Evolutionary conservation across 129 eudicot genomes (phyloP), one percentile per base, ranked within the genome.

Genomic region (Apium graveolens): DNA sequence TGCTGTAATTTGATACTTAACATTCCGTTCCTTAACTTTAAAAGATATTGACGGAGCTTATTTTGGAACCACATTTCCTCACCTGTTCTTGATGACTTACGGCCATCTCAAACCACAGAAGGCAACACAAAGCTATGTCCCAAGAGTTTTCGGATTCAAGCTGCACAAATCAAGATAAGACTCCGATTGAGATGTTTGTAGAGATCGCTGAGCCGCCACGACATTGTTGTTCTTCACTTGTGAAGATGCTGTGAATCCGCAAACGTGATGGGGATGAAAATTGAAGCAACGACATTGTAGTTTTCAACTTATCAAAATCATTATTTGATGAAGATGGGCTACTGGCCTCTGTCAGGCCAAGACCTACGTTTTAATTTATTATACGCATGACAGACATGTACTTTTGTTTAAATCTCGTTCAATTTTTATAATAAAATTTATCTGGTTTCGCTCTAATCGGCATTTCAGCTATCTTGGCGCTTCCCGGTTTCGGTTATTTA

Each of bases 1-100:
- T 18, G 9, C 27, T 38, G 14, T 10, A 70, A 37, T 4, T 35
- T 20, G 18, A 35, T 70, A 42, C 45, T 42, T 41, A 39, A 11
- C 29, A 35, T 5, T 37, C 5, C 49, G 14, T 87, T 80, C 87
- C 88, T 91, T 88, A 70, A 93, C 89, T 80, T 75, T 35, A 44
- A 69, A 82, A 94, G 98, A 89, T 88, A 90, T 89, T 49, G 98
- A 94, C 81, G 97, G 97, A 27, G 92, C 96, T 31, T 94, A 94
- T 83, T 94, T 94, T 32, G 98, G 98, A 31, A 94, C 98, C 26
- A 94, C 98, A 65, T 94, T 94, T 70, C 98, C 98, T 55, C 98
- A 94, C 80, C 87, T 94, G 53, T 94, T 91, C 81, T 82, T 94
- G 83, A 94, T 94, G 98, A 86, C 96, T 9, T 91, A 94, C 42